phyloP scores from a whole-genome alignment of 176 grass and related monocot genomes.

The Luzula sylvatica region DNA sequence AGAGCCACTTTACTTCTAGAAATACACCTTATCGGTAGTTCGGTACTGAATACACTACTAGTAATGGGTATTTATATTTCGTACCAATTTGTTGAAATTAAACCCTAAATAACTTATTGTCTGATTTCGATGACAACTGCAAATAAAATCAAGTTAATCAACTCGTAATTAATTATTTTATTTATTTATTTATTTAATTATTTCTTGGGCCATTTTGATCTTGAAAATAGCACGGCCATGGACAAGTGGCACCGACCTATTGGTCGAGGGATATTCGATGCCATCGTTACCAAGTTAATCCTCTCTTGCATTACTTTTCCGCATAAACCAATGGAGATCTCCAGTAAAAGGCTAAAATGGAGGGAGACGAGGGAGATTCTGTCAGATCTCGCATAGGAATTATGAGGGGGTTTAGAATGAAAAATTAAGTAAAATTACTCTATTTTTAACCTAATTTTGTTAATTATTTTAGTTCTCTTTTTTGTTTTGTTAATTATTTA shows the following conservation, averaged over 20 bases:
- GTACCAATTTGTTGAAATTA: constrained; percentile 42
- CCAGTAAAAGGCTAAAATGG: too few relatives aligned
- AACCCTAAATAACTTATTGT: constrained; percentile 89
- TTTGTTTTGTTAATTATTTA: too few relatives aligned
- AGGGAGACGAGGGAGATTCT: too few relatives aligned
- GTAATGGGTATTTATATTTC: constrained; percentile 58
- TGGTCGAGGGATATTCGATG: constrained; percentile 69
- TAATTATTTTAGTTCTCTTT: too few relatives aligned
- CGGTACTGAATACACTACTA: constrained; percentile 75
- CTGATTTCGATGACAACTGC: constrained; percentile 93
- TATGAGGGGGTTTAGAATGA: too few relatives aligned
- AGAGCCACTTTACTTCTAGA: constrained; percentile 35
- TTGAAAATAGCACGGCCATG: constrained; percentile 64
- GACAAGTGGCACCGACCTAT: constrained; percentile 60
- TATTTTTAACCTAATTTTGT: too few relatives aligned
- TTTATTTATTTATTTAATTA: not conserved
- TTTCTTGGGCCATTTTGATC: constrained; percentile 88
- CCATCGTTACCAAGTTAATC: too few relatives aligned
- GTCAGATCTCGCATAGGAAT: too few relatives aligned
- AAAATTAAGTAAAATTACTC: too few relatives aligned
- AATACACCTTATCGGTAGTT: constrained; percentile 84
- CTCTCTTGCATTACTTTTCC: too few relatives aligned
- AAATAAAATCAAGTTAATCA: constrained; percentile 11
- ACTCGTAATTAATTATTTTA: not conserved
- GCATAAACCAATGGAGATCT: too few relatives aligned